phyloP scores from a whole-genome alignment of 2,329 filamentous ascomycete genomes.

The Colletotrichum somersetense region DNA sequence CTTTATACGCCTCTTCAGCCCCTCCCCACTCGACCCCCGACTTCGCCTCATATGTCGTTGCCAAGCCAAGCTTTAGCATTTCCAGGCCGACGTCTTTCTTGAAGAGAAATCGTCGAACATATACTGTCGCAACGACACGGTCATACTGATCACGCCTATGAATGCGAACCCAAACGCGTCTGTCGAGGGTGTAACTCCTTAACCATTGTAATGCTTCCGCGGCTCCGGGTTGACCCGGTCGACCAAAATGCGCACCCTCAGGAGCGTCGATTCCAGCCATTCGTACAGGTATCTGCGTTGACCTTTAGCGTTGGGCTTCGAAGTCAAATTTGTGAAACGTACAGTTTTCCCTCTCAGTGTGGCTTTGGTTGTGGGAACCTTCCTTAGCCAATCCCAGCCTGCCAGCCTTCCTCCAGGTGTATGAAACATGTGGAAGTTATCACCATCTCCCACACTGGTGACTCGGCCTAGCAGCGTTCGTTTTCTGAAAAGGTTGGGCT shows the following conservation, averaged over 20 bases:
- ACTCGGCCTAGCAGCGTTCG: constrained; percentile 86
- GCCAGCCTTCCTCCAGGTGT: constrained; percentile 89
- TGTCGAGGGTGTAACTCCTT: constrained; percentile 76
- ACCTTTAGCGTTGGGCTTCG: neutral
- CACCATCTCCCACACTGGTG: constrained; percentile 94
- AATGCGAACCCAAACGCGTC: constrained; percentile 83
- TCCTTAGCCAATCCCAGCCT: constrained; percentile 94
- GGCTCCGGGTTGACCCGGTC: constrained; percentile 85
- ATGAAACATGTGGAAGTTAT: constrained; percentile 95
- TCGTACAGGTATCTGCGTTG: constrained; percentile 81
- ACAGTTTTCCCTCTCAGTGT: constrained; percentile 84
- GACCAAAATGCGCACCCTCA: constrained; percentile 92
- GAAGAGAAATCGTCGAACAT: constrained; percentile 75
- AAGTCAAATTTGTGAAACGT: constrained; percentile 48
- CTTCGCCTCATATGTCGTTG: constrained; percentile 95
- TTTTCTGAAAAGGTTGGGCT: constrained; percentile 78
- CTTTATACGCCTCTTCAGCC: constrained; percentile 72
- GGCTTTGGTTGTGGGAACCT: constrained; percentile 76
- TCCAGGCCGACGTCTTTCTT: constrained; percentile 87
- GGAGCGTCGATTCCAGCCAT: constrained; percentile 95
- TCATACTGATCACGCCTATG: constrained; percentile 93
- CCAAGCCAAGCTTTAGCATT: constrained; percentile 87
- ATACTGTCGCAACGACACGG: constrained; percentile 88
- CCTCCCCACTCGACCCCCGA: constrained; percentile 89
- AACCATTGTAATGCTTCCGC: constrained; percentile 87